Evolutionary conservation across 2,329 filamentous ascomycete species (phyloP).

Genomic region (Clarireedia monteithiana): DNA sequence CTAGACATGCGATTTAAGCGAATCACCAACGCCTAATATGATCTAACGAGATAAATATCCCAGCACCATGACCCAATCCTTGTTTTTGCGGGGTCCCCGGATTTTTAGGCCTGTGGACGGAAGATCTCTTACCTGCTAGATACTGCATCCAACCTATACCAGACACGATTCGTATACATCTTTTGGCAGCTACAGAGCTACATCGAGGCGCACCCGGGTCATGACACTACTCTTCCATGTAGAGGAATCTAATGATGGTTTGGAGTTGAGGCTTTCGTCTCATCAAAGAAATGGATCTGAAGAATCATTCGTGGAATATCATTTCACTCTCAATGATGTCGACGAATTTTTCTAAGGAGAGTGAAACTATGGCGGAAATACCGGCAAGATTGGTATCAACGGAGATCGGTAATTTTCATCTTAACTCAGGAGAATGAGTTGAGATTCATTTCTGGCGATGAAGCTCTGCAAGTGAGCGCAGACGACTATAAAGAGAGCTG

Average conservation of each 20-base stretch:
- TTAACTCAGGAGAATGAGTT: not conserved
- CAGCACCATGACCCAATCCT: not conserved
- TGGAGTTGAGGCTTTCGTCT: not conserved
- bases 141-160: not conserved
- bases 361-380: not conserved
- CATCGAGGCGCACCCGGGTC: not conserved
- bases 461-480: not conserved
- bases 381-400: not conserved
- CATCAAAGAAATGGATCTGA: not conserved
- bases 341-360: not conserved
- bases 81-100: conserved; percentile 3
- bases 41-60: not conserved
- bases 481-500: not conserved
- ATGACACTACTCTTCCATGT: not conserved
- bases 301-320: conserved; percentile 6
- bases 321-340: not conserved
- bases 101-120: conserved; percentile 1
- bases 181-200: conserved; percentile 4
- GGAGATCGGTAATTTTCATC: not conserved
- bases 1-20: not conserved
- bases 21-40: not conserved
- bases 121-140: not conserved
- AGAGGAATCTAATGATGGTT: not conserved
- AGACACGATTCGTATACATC: not conserved
- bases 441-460: not conserved